Conservation (phyloP, 192 early-diverging fungal genomes). For the Podila horticola region DNA sequence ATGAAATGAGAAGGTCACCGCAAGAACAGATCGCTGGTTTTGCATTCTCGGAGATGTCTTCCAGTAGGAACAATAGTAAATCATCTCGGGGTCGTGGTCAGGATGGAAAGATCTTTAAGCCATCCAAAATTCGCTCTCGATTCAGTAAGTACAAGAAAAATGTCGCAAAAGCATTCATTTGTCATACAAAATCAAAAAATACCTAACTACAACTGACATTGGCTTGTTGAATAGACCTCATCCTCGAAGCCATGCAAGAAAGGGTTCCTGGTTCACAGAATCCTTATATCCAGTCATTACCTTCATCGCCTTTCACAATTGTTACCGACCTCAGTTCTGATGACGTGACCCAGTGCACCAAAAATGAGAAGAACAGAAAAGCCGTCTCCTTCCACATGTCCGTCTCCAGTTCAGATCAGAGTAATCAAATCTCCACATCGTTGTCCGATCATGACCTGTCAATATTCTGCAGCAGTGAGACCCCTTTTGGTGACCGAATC, state of each 20-base stretch:
- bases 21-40: neutral
- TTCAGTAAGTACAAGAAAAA: conserved; percentile 5
- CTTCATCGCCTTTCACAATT: too few species aligned
- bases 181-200: neutral
- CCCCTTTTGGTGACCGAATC: neutral
- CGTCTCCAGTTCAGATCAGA: neutral
- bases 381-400: neutral
- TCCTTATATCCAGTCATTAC: too few species aligned
- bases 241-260: neutral
- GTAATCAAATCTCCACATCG: neutral
- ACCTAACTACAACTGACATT: neutral
- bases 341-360: too few species aligned
- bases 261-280: too few species aligned
- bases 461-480: conserved; percentile 11
- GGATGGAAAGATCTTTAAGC: neutral
- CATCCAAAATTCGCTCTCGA: neutral
- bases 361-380: neutral
- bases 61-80: neutral
- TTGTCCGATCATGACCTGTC: conserved; percentile 16
- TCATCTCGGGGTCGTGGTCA: neutral
- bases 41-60: neutral
- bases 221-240: neutral
- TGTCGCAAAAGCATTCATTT: too few species aligned
- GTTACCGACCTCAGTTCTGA: too few species aligned
- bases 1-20: conserved; percentile 3